phyloP scores from a whole-genome alignment of 2,329 filamentous ascomycete genomes.

The Monilinia laxa region DNA sequence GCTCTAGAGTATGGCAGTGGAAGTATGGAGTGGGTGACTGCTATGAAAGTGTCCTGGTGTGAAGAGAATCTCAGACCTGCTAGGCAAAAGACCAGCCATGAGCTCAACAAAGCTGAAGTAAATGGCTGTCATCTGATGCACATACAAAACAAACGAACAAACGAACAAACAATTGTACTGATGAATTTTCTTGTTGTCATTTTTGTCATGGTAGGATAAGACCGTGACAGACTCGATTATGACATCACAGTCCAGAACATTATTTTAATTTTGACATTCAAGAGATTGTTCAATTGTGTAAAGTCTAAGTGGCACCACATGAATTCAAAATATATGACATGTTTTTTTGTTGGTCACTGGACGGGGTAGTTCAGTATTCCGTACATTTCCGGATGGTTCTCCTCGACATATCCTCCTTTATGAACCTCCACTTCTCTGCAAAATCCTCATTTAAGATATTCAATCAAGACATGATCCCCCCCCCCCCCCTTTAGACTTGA shows the following conservation, averaged over 20 bases:
- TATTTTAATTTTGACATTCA: neutral
- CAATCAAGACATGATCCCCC: neutral
- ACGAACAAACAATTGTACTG: neutral
- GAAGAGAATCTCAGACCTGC: neutral
- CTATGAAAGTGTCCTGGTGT: neutral
- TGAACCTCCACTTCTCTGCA: neutral
- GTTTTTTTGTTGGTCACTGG: neutral
- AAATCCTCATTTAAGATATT: neutral
- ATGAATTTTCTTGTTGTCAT: neutral
- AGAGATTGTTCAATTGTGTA: neutral
- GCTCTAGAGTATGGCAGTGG: neutral
- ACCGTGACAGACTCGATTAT: neutral
- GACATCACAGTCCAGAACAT: neutral
- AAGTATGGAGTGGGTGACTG: neutral
- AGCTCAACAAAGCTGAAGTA: neutral
- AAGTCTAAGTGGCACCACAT: neutral
- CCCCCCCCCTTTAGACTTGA: neutral
- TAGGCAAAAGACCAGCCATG: neutral
- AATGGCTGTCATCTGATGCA: neutral
- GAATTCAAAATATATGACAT: neutral
- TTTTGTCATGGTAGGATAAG: neutral
- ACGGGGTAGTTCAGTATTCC: neutral
- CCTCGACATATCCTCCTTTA: neutral
- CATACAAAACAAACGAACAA: neutral
- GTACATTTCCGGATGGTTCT: conserved; percentile 5